Evolutionary conservation across 1,139 yeast species (phyloP), one percentile per base, ranked within the genome.

Genomic region (Pichia kudriavzevii): DNA sequence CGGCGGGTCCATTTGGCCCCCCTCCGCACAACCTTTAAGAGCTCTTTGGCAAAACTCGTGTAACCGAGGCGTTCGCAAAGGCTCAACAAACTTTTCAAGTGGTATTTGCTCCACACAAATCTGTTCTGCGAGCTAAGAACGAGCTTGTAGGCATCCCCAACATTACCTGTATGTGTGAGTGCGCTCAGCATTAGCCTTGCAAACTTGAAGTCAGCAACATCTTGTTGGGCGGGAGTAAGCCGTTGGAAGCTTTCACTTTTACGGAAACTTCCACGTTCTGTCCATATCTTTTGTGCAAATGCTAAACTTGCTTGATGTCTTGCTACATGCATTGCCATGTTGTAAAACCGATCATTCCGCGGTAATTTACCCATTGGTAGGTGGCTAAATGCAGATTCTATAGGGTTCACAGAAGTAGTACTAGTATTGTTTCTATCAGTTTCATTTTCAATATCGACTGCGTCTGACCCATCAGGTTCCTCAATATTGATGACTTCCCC

Each of bases 231-330:
- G 8, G 61, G 49, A 1, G 64, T 38, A 22, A 76, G 45, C 1
- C 45, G 37, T 38, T 63, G 69, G 60, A 77, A 83, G 1, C 46
- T 45, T 0, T 41, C 31, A 0, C 83, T 66, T 41, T 75, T 75
- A 32, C 96, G 66, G 59, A 67, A 84, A 26, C 56, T 46, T 3
- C 95, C 96, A 50, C 95, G 69, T 51, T 82, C 94, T 2, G 60
- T 57, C 94, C 95, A 84, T 2, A 81, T 64, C 24, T 60, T 56
- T 39, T 75, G 75, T 3, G 88, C 87, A 51, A 79, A 70, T 1
- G 63, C 64, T 32, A 68, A 59, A 41, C 77, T 66, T 19, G 64
- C 61, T 48, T 72, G 70, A 32, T 64, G 63, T 5, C 72, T 70
- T 4, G 87, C 82, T 0, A 87, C 85, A 32, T 72, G 69, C 46